These are phyloP conservation scores for Talaromyces stipitatus DNA, from an alignment of 495 filamentous ascomycete species.

Conservation along the genomic window DNA sequence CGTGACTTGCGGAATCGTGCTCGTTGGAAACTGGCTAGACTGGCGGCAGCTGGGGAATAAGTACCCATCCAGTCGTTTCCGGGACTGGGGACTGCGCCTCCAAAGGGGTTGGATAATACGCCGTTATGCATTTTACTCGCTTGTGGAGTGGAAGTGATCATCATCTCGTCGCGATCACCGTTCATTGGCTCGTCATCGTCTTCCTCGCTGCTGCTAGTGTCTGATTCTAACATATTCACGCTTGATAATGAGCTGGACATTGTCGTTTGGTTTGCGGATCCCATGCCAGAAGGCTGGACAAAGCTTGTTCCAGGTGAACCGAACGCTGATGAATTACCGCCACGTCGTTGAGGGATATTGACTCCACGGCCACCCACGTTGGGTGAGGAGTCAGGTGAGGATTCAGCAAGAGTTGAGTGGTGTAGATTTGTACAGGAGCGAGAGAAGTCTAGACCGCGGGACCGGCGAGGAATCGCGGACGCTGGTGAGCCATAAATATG, in stretches of 20 bases:
- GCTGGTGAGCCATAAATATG: slow-evolving; percentile 75
- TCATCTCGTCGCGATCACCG: slow-evolving; percentile 71
- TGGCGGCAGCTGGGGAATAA: slow-evolving; percentile 60
- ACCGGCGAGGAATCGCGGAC: slow-evolving; percentile 80
- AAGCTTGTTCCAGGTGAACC: slow-evolving; percentile 39
- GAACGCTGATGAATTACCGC: slow-evolving; percentile 23
- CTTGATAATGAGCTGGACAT: slow-evolving; percentile 84
- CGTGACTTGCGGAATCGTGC: slow-evolving; percentile 46
- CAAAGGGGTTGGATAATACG: slow-evolving; percentile 36
- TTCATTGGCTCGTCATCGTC: slow-evolving; percentile 74
- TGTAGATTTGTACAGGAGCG: slow-evolving; percentile 90
- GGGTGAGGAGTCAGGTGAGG: slow-evolving; percentile 91
- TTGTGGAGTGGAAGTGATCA: slow-evolving; percentile 53
- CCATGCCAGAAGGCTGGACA: slow-evolving; percentile 28
- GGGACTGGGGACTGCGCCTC: slow-evolving; percentile 35
- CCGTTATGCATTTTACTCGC: slow-evolving; percentile 29
- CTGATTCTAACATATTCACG: slow-evolving; percentile 69
- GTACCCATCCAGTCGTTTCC: slow-evolving; percentile 51
- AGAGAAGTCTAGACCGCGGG: slow-evolving; percentile 85
- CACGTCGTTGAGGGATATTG: slow-evolving; percentile 61
- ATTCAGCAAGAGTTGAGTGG: slow-evolving; percentile 86
- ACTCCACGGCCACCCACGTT: slow-evolving; percentile 73
- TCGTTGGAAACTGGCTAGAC: slow-evolving; percentile 70
- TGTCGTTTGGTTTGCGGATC: slow-evolving; percentile 54
- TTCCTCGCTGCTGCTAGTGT: slow-evolving; percentile 66